Evolutionary conservation across 1,284 basidiomycete species (phyloP).

Genomic region (Fistulinella cinereoalba): DNA sequence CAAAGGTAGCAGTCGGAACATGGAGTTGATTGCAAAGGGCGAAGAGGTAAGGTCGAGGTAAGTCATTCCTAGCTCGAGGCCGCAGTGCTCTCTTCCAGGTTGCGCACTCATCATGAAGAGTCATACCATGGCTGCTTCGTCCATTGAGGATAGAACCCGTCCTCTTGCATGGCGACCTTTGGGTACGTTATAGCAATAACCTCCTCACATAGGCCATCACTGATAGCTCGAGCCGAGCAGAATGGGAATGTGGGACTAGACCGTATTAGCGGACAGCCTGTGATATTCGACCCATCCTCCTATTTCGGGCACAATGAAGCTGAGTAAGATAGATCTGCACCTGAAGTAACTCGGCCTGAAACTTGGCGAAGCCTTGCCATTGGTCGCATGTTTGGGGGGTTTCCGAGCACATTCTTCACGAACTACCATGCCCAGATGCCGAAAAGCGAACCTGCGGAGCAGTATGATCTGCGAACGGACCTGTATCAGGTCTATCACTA

Average conservation of each 20-base stretch:
- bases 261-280: constrained; percentile 49
- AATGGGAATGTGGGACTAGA: constrained; percentile 73
- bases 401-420: constrained; percentile 66
- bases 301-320: constrained; percentile 87
- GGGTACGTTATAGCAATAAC: constrained; percentile 45
- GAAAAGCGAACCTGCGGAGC: constrained; percentile 62
- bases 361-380: constrained; percentile 63
- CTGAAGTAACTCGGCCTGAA: constrained; percentile 2
- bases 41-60: constrained; percentile 57
- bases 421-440: constrained; percentile 72
- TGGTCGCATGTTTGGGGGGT: constrained; percentile 81
- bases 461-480: constrained; percentile 68
- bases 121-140: constrained; percentile 71
- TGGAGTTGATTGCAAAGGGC: constrained; percentile 52
- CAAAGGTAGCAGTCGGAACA: constrained; percentile 41
- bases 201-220: constrained; percentile 1
- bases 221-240: constrained; percentile 40
- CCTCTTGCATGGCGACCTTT: constrained; percentile 83
- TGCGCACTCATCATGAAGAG: constrained; percentile 44
- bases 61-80: too few relatives aligned
- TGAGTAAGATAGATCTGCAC: constrained; percentile 56
- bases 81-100: not conserved
- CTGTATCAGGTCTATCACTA: constrained; percentile 88
- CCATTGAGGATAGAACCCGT: constrained; percentile 66
- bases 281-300: constrained; percentile 81